Evolutionary conservation across 345 rosid species (phyloP).

Genomic region (Passiflora organensis): DNA sequence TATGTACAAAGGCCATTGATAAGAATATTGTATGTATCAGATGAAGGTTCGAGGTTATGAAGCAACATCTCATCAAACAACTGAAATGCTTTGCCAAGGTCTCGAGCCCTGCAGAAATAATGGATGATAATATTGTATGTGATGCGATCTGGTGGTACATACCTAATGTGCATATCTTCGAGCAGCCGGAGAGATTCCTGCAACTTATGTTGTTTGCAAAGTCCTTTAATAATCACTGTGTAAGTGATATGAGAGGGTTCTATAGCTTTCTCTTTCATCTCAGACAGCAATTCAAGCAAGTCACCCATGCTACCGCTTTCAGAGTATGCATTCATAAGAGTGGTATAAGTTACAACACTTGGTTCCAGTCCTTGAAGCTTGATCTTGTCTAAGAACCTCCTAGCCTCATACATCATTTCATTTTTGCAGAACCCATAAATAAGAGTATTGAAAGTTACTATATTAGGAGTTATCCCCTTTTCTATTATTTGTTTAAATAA

Average conservation of each 20-base stretch:
- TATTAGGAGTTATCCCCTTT: constrained; percentile 47
- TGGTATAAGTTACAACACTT: constrained; percentile 55
- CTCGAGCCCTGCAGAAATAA: constrained; percentile 36
- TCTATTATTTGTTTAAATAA: constrained; percentile 33
- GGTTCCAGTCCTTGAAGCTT: constrained; percentile 47
- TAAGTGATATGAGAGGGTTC: constrained; percentile 52
- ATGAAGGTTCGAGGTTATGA: constrained; percentile 42
- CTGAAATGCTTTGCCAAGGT: constrained; percentile 38
- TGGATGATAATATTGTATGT: constrained; percentile 56
- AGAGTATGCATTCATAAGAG: constrained; percentile 65
- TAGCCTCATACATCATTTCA: constrained; percentile 37
- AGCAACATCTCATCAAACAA: constrained; percentile 38
- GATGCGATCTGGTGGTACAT: constrained; percentile 55
- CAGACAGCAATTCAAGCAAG: constrained; percentile 37
- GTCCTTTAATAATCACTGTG: constrained; percentile 57
- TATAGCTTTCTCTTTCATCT: constrained; percentile 45
- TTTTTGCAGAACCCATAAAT: constrained; percentile 54
- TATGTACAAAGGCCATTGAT: constrained; percentile 51
- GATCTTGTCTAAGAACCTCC: constrained; percentile 38
- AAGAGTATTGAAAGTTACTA: constrained; percentile 64
- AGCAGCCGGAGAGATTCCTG: constrained; percentile 41
- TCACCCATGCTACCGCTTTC: constrained; percentile 34
- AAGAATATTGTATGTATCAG: constrained; percentile 55
- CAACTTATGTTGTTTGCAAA: constrained; percentile 43
- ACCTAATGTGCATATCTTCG: constrained; percentile 41